Percentiles rank a stretch among this genome's conserved stretches.
Evolutionary conservation across 2,329 filamentous ascomycete genomes (phyloP).

Genomic region (Calycina herbarum): DNA sequence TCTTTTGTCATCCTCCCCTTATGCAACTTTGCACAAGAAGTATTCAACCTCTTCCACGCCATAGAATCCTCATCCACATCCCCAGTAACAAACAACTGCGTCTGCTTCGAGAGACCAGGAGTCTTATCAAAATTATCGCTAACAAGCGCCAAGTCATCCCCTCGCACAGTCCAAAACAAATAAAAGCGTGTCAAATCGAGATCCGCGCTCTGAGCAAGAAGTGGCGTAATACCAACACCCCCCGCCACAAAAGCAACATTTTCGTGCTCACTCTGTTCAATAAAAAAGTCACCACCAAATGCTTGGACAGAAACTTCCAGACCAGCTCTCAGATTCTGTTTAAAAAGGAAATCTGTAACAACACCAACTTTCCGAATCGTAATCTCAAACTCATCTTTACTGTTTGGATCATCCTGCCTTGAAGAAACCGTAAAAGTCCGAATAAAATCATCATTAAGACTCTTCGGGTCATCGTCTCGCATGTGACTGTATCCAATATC

Average conservation of each 20-base stretch:
- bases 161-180: conserved; percentile 68
- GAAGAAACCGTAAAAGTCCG: conserved; percentile 80
- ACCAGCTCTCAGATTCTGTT: conserved; percentile 50
- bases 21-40: conserved; percentile 39
- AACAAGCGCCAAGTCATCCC: conserved; percentile 62
- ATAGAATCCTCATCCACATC: conserved; percentile 30
- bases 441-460: conserved; percentile 81
- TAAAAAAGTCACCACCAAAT: conserved; percentile 66
- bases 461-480: conserved; percentile 75
- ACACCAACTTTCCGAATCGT: conserved; percentile 69
- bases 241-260: conserved; percentile 66
- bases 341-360: conserved; percentile 66
- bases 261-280: conserved; percentile 38
- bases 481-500: conserved; percentile 79
- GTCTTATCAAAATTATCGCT: conserved; percentile 56
- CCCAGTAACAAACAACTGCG: conserved; percentile 67
- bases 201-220: conserved; percentile 66
- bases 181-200: conserved; percentile 49
- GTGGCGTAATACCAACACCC: conserved; percentile 80
- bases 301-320: conserved; percentile 69
- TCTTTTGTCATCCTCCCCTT: conserved; percentile 46
- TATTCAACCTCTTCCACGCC: conserved; percentile 34
- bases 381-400: conserved; percentile 58
- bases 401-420: conserved; percentile 20
- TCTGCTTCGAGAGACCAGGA: conserved; percentile 50